Evolutionary conservation across 352 stramenopile species (phyloP), one percentile per base, ranked within the genome.

Genomic region (Blastocystis sp.): DNA sequence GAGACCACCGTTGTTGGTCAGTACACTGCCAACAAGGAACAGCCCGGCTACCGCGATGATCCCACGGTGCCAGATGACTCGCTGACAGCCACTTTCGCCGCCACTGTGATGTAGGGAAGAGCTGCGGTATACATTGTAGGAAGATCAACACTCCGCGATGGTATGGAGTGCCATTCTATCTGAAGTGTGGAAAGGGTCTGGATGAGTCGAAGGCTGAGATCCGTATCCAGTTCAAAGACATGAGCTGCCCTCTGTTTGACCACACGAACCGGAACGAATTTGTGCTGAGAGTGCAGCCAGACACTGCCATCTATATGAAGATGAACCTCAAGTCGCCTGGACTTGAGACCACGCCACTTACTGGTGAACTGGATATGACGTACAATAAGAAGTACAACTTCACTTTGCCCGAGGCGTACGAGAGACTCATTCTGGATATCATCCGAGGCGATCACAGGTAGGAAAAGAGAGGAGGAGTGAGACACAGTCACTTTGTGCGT

Each of bases 141-240:
- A 95, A 93, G 90, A 94, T 99, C 65, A 95, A 98, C 92, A 98
- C 98, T 90, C 91, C 93, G 66, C 94, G 96, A 62, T 98, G 96
- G 96, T 92, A 95, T 76, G 97, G 97, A 53, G 97, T 99, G 26
- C 97, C 97, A 30, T 99, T 99, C 92, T 98, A 99, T 87, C 95
- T 99, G 92, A 98, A 98, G 92, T 96, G 96, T 13, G 97, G 97
- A 47, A 99, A 99, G 92, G 96, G 96, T 2, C 91, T 99, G 66
- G 95, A 98, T 91, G 95, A 99, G 92, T 94, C 95, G 76, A 98
- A 98, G 91, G 96, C 95, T 26, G 97, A 99, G 92, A 96, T 98
- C 70, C 93, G 96, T 39, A 95, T 99, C 68, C 95, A 98, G 91
- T 99, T 99, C 91, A 96, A 96, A 90, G 92, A 95, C 55, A 95